Base-by-base conservation (phyloP, 1,284 basidiomycete species). In the Malassezia yamatoensis region DNA sequence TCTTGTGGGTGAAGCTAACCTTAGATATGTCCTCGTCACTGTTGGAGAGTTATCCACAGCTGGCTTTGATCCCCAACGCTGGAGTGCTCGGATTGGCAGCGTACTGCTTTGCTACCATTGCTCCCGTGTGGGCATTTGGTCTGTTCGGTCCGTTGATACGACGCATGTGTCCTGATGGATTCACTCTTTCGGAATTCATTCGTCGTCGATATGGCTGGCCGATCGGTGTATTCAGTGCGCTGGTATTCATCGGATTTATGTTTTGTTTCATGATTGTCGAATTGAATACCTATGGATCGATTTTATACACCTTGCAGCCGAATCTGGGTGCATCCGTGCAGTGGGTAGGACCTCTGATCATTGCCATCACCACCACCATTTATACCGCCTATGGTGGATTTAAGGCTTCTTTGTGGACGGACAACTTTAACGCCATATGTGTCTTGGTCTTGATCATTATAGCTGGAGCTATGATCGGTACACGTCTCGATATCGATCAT, bases 381-480 rank as follows among this genome's bases (percentile, higher is more conserved):
- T 75, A 74, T 62, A 75, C 73, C 2, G 62, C 73, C 15, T 73
- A 74, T 52, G 73, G 73, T 43, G 73, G 73, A 37, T 75, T 75
- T 65, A 69, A 71, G 61, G 68, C 73, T 13, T 72, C 69, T 41
- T 67, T 75, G 18, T 72, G 64, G 59, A 75, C 73, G 9, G 73
- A 75, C 60, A 75, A 74, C 53, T 70, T 75, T 42, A 71, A 75
- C 46, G 73, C 68, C 10, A 52, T 72, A 18, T 60, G 73, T 38
- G 71, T 75, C 47, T 35, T 71, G 40, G 64, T 70, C 41, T 65
- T 75, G 39, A 59, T 75, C 20, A 64, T 72, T 42, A 66, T 75
- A 24, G 66, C 64, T 45, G 58, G 53, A n/a, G 53, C 64, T 34
- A 74, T 72, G 21, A 58, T 74, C 21, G 72, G 68, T 29, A 63